These are phyloP conservation scores for Castanospermum australe DNA, from an alignment of 306 rosid genomes.

Conservation along the genomic window DNA sequence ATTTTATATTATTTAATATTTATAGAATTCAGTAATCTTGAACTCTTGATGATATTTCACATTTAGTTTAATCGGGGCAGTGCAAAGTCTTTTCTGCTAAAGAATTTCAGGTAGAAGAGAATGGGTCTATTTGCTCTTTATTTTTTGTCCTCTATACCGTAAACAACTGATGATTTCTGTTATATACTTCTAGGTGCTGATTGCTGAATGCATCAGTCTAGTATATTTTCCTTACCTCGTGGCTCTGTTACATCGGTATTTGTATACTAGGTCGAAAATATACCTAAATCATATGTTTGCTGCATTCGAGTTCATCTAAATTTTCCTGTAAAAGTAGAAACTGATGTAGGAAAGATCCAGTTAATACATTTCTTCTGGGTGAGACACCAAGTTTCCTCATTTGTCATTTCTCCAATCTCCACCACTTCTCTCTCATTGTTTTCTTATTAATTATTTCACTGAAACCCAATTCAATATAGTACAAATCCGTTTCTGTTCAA, in stretches of 20 bases:
- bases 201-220: not conserved
- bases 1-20: not conserved
- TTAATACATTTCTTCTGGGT: not conserved
- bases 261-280: not conserved
- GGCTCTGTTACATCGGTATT: not conserved
- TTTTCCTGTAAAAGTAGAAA: not conserved
- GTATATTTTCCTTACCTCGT: not conserved
- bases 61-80: not conserved
- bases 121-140: not conserved
- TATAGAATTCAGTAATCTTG: not conserved
- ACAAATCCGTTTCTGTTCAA: not conserved
- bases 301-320: not conserved
- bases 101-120: not conserved
- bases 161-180: not conserved
- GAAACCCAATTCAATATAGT: not conserved
- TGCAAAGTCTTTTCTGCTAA: not conserved
- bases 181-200: not conserved
- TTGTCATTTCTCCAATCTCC: not conserved
- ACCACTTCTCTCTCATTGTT: not conserved
- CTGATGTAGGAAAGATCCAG: not conserved
- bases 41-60: not conserved
- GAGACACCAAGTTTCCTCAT: not conserved
- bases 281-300: not conserved
- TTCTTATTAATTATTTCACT: not conserved
- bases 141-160: constrained; percentile 1